Conservation (phyloP, 331 rosid species). For the Telfairia occidentalis region DNA sequence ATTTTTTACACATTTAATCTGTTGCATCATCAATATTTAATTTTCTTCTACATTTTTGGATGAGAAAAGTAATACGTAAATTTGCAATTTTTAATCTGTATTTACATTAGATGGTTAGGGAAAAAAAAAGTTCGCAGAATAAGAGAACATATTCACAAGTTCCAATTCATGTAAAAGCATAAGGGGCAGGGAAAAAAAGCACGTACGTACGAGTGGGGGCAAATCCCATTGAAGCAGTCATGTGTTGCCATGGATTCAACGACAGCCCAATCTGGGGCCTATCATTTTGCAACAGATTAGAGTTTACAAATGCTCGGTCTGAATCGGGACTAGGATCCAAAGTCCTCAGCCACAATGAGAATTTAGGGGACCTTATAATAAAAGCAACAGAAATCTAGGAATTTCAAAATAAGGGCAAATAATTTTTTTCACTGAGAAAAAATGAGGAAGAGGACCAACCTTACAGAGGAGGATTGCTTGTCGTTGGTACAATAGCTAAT, state of each 20-base stretch:
- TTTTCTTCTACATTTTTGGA: background rate
- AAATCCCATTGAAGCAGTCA: background rate
- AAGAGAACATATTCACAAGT: background rate
- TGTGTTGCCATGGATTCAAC: background rate
- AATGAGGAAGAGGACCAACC: slow-evolving; percentile 1
- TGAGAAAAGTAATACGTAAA: background rate
- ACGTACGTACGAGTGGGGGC: background rate
- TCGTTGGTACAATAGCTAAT: slow-evolving; percentile 31
- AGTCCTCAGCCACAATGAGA: background rate
- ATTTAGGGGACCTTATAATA: background rate
- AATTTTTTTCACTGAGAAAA: background rate
- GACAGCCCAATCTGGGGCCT: background rate
- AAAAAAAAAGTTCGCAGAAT: background rate
- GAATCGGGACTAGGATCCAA: background rate
- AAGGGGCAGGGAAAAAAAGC: background rate
- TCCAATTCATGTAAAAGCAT: background rate
- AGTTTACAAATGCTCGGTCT: background rate
- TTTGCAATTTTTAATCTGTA: background rate
- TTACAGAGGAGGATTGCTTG: slow-evolving; percentile 28
- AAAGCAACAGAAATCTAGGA: background rate
- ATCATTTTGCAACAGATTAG: background rate
- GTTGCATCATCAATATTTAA: background rate
- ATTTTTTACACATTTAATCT: background rate
- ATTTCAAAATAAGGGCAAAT: background rate
- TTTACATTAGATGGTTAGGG: background rate